phyloP scores from a whole-genome alignment of 2,329 filamentous ascomycete genomes.

The Pseudogymnoascus sp. region DNA sequence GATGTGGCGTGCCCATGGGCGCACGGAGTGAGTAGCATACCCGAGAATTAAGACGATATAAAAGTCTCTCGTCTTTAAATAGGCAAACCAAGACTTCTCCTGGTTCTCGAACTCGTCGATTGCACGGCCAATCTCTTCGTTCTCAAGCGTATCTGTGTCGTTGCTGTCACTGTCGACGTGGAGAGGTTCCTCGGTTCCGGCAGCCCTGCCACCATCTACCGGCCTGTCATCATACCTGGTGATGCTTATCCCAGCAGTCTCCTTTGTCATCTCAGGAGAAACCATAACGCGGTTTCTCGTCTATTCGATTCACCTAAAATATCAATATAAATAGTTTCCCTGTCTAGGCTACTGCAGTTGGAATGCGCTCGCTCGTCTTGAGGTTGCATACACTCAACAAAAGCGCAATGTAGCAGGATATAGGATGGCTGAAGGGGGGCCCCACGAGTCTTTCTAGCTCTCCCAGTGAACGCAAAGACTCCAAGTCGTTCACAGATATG shows the following conservation, averaged over 20 bases:
- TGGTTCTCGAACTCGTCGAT: constrained; percentile 48
- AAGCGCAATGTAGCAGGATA: not conserved
- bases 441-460: constrained; percentile 46
- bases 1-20: not conserved
- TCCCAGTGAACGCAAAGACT: constrained; percentile 60
- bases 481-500: constrained; percentile 50
- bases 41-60: constrained; percentile 75
- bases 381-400: not conserved
- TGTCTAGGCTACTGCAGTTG: not conserved
- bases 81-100: constrained; percentile 57
- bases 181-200: constrained; percentile 23
- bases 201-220: constrained; percentile 19
- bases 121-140: constrained; percentile 35
- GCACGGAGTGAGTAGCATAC: constrained; percentile 33
- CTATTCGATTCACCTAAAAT: not conserved
- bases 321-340: not conserved
- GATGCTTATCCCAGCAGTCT: not conserved
- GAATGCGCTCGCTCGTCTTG: not conserved
- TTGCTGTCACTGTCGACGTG: constrained; percentile 13
- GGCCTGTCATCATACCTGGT: not conserved
- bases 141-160: not conserved
- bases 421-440: not conserved
- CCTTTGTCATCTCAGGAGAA: constrained; percentile 1
- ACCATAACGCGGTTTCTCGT: not conserved
- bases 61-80: constrained; percentile 78